Evolutionary conservation across 352 stramenopile genomes (phyloP).

Genomic region (Globisporangium middletonii): DNA sequence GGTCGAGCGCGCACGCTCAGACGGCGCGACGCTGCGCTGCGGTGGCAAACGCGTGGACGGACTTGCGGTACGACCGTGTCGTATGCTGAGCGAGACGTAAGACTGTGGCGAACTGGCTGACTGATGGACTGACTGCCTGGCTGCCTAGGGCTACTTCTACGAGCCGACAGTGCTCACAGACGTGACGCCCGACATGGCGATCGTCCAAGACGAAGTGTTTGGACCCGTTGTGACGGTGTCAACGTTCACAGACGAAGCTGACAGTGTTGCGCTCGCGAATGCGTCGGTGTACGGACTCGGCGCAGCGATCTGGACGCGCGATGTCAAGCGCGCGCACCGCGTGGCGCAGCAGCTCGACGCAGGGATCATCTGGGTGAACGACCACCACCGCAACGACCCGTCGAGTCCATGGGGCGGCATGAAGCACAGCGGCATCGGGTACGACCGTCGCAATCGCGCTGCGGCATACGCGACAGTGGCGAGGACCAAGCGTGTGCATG

Average conservation of each 20-base stretch:
- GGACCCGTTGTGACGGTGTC: slow-evolving; percentile 66
- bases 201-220: slow-evolving; percentile 87
- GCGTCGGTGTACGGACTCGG: slow-evolving; percentile 78
- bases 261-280: slow-evolving; percentile 76
- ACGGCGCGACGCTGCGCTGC: slow-evolving; percentile 70
- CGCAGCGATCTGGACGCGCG: slow-evolving; percentile 79
- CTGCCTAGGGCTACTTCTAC: slow-evolving; percentile 83
- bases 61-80: slow-evolving; percentile 15
- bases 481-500: neutral
- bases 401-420: slow-evolving; percentile 65
- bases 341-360: slow-evolving; percentile 79
- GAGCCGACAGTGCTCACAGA: slow-evolving; percentile 88
- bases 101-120: neutral
- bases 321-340: slow-evolving; percentile 73
- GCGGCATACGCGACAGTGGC: neutral
- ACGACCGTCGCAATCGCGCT: neutral
- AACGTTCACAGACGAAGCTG: slow-evolving; percentile 50
- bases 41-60: slow-evolving; percentile 57
- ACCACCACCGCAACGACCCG: slow-evolving; percentile 55
- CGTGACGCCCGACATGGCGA: slow-evolving; percentile 57
- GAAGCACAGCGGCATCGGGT: slow-evolving; percentile 67
- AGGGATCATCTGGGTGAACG: slow-evolving; percentile 91
- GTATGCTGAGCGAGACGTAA: neutral
- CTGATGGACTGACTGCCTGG: neutral
- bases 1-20: slow-evolving; percentile 67